Evolutionary conservation across 352 stramenopile species (phyloP), one percentile per base, ranked within the genome.

Genomic region (Lagenidium giganteum): DNA sequence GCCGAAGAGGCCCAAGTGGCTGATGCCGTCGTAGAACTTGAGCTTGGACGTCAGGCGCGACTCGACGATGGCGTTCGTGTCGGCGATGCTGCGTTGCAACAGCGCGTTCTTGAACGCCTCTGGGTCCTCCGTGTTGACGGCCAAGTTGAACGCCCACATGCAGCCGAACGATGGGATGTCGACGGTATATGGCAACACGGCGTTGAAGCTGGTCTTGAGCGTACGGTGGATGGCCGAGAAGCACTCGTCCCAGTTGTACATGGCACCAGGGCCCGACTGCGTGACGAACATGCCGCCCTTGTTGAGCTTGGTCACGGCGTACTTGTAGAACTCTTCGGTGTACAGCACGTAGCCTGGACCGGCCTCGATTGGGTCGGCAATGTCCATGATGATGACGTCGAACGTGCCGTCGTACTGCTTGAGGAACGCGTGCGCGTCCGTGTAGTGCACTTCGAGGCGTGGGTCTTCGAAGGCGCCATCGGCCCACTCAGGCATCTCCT

Each of bases 301-400:
- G 57, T 85, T 88, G 36, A 96, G 68, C 65, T 86, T 87, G 22
- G 61, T 88, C 25, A 61, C 43, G 18, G 82, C 86, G 57, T 93
- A 93, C 57, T 95, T 68, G 77, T 98, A 98, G 64, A 98, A 97
- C 56, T 87, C 74, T 37, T 82, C 71, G 21, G 69, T 83, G 61
- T 85, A 86, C 5, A 88, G 64, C 55, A 88, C 76, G 61, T 96
- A 95, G 17, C 89, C 93, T 21, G 93, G 95, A 31, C 95, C 95
- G 25, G 90, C 93, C 62, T 97, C 91, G 43, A 97, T 95, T 31
- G 87, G 85, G 65, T 96, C 87, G 21, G 82, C 87, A 49, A 98
- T 97, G 62, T 98, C 95, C 82, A 98, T 97, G 67, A 98, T 95
- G 48, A 98, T 96, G 12, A 97, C 86, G 58, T 98, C 94, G 48